Conservation (phyloP, 2,329 filamentous ascomycete genomes). For the Fusarium nanum region DNA sequence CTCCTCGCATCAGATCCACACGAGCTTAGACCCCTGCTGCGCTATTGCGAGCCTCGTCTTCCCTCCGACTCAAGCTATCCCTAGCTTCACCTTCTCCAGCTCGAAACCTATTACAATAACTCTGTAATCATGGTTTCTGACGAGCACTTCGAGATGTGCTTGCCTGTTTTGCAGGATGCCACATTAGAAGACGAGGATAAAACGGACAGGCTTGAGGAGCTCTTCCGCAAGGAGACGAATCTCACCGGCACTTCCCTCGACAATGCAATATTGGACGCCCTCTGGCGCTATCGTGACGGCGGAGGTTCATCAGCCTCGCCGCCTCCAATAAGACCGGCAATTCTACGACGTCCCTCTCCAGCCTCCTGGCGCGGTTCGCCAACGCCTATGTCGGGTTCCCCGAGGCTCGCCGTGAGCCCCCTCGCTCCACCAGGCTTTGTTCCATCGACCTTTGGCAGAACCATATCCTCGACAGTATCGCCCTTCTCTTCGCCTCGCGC, state of each 20-base stretch:
- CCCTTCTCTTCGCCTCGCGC: conserved; percentile 95
- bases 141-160: conserved; percentile 89
- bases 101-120: conserved; percentile 18
- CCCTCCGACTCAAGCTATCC: conserved; percentile 28
- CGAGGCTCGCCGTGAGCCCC: conserved; percentile 83
- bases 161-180: conserved; percentile 86
- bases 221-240: conserved; percentile 81
- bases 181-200: conserved; percentile 93
- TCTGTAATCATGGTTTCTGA: conserved; percentile 83
- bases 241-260: conserved; percentile 83
- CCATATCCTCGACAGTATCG: conserved; percentile 82
- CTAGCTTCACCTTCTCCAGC: conserved; percentile 25
- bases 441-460: conserved; percentile 77
- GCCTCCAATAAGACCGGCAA: conserved; percentile 86
- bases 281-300: conserved; percentile 84
- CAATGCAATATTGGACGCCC: conserved; percentile 87
- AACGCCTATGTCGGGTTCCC: conserved; percentile 85
- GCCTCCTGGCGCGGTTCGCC: conserved; percentile 90
- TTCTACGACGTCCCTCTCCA: conserved; percentile 90
- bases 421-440: conserved; percentile 86
- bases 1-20: conserved; percentile 27
- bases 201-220: conserved; percentile 88
- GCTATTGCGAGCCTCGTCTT: conserved; percentile 26
- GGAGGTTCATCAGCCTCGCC: conserved; percentile 77
- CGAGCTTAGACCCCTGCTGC: conserved; percentile 31